Percentiles rank a stretch among this genome's conserved stretches.
phyloP scores from a whole-genome alignment of 2,329 filamentous ascomycete genomes.

The Aspergillus amoenus region DNA sequence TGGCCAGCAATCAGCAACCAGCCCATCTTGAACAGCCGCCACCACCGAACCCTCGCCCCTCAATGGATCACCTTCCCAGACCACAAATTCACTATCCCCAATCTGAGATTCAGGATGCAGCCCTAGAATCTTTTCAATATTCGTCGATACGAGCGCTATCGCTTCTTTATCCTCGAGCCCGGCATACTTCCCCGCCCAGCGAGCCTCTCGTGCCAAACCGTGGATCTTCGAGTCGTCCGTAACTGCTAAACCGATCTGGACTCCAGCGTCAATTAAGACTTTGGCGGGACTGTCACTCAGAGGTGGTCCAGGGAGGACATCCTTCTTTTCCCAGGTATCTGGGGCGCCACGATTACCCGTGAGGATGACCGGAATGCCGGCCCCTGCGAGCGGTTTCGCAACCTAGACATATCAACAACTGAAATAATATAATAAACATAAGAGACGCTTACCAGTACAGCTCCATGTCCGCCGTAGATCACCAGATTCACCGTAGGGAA shows the following conservation, averaged over 20 bases:
- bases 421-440: too few species aligned
- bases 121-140: conserved; percentile 2
- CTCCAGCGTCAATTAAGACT: neutral
- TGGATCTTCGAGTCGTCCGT: conserved; percentile 17
- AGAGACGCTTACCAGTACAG: neutral
- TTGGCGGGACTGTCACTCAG: conserved; percentile 33
- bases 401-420: neutral
- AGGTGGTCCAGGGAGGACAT: conserved; percentile 45
- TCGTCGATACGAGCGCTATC: conserved; percentile 8
- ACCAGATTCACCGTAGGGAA: neutral
- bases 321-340: conserved; percentile 37
- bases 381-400: conserved; percentile 45
- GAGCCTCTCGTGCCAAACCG: conserved; percentile 8
- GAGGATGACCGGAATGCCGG: conserved; percentile 46
- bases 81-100: conserved; percentile 2
- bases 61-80: conserved; percentile 15
- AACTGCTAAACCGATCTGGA: conserved; percentile 37
- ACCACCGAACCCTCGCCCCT: conserved; percentile 9
- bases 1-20: conserved; percentile 2
- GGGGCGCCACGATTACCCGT: conserved; percentile 37
- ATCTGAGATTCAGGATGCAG: too few species aligned
- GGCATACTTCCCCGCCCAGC: conserved; percentile 8
- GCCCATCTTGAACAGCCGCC: neutral
- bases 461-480: neutral
- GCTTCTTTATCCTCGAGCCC: conserved; percentile 2